These are phyloP conservation scores for Pyrenula aspistea DNA, from an alignment of 495 filamentous ascomycete genomes.

Conservation along the genomic window DNA sequence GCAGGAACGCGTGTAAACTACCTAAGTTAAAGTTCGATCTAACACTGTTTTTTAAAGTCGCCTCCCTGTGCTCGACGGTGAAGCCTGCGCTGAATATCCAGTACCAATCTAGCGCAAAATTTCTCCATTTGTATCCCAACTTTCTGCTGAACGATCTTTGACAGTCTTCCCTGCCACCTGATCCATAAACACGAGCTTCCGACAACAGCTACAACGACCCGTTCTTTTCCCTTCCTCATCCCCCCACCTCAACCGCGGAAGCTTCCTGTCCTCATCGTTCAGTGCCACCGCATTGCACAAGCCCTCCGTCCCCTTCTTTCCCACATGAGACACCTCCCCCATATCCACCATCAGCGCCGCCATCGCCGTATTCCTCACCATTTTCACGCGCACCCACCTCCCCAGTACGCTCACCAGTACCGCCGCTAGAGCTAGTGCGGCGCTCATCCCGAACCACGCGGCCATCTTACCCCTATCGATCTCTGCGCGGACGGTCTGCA, in stretches of 20 bases:
- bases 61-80: neutral
- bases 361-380: neutral
- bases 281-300: neutral
- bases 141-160: neutral
- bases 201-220: too few relatives aligned
- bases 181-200: neutral
- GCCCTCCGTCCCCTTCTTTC: neutral
- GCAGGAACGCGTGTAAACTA: too few relatives aligned
- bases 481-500: neutral
- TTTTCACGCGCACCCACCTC: neutral
- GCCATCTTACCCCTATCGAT: neutral
- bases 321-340: neutral
- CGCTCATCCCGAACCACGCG: neutral
- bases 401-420: neutral
- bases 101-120: neutral
- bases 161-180: neutral
- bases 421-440: neutral
- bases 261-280: neutral
- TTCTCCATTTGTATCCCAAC: neutral
- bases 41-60: too few relatives aligned
- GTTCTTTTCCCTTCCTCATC: neutral
- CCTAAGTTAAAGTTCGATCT: too few relatives aligned
- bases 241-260: neutral
- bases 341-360: neutral
- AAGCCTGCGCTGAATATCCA: neutral